Percentiles rank a stretch among this genome's conserved stretches.
These are phyloP conservation scores for Vaccinium myrtillus DNA, from an alignment of 148 eudicot genomes.

Conservation along the genomic window DNA sequence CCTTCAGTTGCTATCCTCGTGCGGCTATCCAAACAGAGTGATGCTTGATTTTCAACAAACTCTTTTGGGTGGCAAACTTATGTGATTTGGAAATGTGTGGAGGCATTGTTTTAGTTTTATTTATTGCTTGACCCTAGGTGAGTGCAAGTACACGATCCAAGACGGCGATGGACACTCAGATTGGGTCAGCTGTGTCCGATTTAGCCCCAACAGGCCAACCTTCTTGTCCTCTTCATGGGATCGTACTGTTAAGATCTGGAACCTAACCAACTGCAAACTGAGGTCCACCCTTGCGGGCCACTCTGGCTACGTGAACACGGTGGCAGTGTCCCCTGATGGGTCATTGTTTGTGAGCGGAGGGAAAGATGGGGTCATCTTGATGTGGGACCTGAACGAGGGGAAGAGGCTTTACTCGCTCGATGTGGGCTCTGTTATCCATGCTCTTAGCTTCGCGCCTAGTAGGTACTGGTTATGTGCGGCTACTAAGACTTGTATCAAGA, in stretches of 20 bases:
- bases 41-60: background rate
- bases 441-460: slow-evolving; percentile 86
- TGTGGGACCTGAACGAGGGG: slow-evolving; percentile 92
- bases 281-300: slow-evolving; percentile 72
- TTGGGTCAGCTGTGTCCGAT: slow-evolving; percentile 89
- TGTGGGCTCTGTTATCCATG: slow-evolving; percentile 59
- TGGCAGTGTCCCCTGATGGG: slow-evolving; percentile 88
- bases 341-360: slow-evolving; percentile 90
- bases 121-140: slow-evolving; percentile 27
- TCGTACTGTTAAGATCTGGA: slow-evolving; percentile 83
- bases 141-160: slow-evolving; percentile 91
- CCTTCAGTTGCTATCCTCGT: background rate
- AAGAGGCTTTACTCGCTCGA: slow-evolving; percentile 76
- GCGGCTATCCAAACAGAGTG: background rate
- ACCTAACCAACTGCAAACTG: slow-evolving; percentile 71
- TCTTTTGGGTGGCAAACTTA: background rate
- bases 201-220: slow-evolving; percentile 79
- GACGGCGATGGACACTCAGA: slow-evolving; percentile 66
- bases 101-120: background rate
- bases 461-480: slow-evolving; percentile 98
- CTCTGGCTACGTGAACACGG: slow-evolving; percentile 72
- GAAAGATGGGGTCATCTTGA: slow-evolving; percentile 65
- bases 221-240: slow-evolving; percentile 92
- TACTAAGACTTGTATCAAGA: slow-evolving; percentile 73
- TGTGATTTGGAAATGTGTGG: background rate